Base-by-base conservation (phyloP, 331 rosid species). In the Quercus phellos region DNA sequence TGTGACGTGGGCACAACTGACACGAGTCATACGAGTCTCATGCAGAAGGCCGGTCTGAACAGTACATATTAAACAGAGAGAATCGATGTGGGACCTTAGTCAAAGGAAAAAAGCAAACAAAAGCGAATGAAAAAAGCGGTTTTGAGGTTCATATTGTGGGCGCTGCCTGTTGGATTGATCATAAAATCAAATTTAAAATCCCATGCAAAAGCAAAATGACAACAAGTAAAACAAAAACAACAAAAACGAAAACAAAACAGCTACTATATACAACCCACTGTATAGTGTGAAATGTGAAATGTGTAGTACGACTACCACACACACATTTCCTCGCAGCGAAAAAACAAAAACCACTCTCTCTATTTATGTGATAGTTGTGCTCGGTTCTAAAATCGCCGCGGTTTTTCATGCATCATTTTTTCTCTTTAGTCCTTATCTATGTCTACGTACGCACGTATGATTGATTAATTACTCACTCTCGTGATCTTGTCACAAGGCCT, bases 101-200 rank as follows among this genome's bases (percentile, higher is more conserved):
- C 26, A 9, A 18, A n/a, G 13, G 64, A 78, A 63, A 21, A 73
- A 73, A 56, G 10, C 1, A 32, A 38, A 58, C 13, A 55, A 51
- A 29, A 22, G 21, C 55, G 29, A 4, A 29, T 10, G 46, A 38
- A 32, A 38, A 66, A 68, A 80, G 90, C 81, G 89, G 94, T 85
- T 85, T 89, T 72, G 77, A 73, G 56, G 72, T 50, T 22, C 3
- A 85, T 87, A 80, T 85, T 69, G 87, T 87, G 91, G 91, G 94
- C 90, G 87, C 80, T 70, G 79, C 83, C 80, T 70, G 68, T 69
- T 75, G 81, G 34, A 30, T 70, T 78, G 34, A 50, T 17, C 46
- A 38, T 8, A 38, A 38, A 38, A 38, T 38, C 46, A 38, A 38
- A 38, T 38, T 38, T 38, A 8, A 38, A 3, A 46, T 18, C 46